phyloP scores from a whole-genome alignment of 2,329 filamentous ascomycete species.

The Diaporthe sp. region DNA sequence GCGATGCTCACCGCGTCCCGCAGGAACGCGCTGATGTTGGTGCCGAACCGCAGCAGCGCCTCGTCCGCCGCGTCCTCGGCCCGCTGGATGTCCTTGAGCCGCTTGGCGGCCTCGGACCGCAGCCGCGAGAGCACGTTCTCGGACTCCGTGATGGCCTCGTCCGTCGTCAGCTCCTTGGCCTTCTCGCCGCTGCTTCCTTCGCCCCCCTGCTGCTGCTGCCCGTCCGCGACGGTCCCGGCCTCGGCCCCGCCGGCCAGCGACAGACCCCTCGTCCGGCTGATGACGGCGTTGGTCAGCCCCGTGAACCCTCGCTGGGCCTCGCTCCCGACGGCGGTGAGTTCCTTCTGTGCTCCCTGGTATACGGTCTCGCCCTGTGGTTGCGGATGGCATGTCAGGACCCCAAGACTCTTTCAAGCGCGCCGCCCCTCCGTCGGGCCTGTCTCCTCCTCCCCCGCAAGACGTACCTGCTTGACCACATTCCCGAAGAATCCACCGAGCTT shows the following conservation, averaged over 20 bases:
- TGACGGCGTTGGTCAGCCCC: conserved; percentile 76
- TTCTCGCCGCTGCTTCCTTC: conserved; percentile 57
- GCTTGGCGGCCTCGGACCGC: conserved; percentile 82
- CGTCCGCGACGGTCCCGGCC: conserved; percentile 46
- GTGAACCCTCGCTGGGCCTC: conserved; percentile 87
- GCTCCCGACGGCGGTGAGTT: conserved; percentile 82
- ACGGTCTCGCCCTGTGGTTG: conserved; percentile 77
- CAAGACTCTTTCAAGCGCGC: neutral
- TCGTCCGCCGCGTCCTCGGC: conserved; percentile 98
- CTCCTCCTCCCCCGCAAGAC: conserved; percentile 43
- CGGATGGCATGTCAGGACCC: neutral
- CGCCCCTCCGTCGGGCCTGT: too few relatives aligned
- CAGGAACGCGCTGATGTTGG: conserved; percentile 90
- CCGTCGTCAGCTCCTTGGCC: conserved; percentile 54
- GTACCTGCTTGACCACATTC: conserved; percentile 92
- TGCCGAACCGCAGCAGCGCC: conserved; percentile 90
- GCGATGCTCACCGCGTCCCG: conserved; percentile 91
- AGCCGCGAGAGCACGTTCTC: conserved; percentile 83
- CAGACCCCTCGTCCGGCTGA: conserved; percentile 80
- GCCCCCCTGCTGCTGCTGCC: conserved; percentile 43
- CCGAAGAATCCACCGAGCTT: conserved; percentile 90
- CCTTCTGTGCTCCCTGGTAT: conserved; percentile 89
- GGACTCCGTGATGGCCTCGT: conserved; percentile 62
- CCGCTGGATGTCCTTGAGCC: conserved; percentile 88
- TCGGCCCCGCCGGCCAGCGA: conserved; percentile 67